These are phyloP conservation scores for Begonia peltatifolia DNA, from an alignment of 306 rosid species.

Conservation along the genomic window DNA sequence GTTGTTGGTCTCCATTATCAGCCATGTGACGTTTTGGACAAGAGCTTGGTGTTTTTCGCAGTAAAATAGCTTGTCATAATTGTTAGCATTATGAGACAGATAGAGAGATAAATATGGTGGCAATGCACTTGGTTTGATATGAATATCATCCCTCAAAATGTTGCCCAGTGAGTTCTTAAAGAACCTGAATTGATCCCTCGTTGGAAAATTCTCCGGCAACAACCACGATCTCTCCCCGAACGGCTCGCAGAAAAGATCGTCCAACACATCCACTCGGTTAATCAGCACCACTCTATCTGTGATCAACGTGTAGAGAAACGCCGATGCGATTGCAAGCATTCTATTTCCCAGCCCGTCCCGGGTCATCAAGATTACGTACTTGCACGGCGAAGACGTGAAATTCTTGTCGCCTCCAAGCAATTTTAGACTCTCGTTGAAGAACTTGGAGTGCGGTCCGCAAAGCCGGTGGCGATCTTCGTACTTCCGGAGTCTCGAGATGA, in stretches of 20 bases:
- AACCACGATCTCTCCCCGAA: constrained; percentile 7
- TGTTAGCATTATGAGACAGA: constrained; percentile 8
- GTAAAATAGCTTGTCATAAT: constrained; percentile 8
- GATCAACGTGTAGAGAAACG: constrained; percentile 9
- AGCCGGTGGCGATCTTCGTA: constrained; percentile 7
- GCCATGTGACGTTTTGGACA: constrained; percentile 5
- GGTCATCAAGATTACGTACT: not conserved
- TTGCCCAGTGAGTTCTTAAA: not conserved
- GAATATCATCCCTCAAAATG: not conserved
- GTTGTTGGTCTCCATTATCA: constrained; percentile 11
- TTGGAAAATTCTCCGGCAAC: constrained; percentile 7
- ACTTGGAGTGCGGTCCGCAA: constrained; percentile 4
- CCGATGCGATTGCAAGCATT: constrained; percentile 3
- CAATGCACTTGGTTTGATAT: not conserved
- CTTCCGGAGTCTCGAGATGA: constrained; percentile 4
- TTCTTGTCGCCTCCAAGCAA: not conserved
- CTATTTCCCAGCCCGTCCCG: constrained; percentile 14
- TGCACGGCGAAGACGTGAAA: constrained; percentile 3
- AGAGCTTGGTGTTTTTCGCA: constrained; percentile 7
- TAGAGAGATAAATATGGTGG: constrained; percentile 1
- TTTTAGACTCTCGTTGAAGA: not conserved
- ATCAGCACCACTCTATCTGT: constrained; percentile 1
- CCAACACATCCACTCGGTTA: not conserved
- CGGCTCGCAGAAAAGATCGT: constrained; percentile 12
- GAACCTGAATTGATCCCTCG: not conserved